Conservation (phyloP, 78 protist species). For the Anaeramoeba ignava region DNA sequence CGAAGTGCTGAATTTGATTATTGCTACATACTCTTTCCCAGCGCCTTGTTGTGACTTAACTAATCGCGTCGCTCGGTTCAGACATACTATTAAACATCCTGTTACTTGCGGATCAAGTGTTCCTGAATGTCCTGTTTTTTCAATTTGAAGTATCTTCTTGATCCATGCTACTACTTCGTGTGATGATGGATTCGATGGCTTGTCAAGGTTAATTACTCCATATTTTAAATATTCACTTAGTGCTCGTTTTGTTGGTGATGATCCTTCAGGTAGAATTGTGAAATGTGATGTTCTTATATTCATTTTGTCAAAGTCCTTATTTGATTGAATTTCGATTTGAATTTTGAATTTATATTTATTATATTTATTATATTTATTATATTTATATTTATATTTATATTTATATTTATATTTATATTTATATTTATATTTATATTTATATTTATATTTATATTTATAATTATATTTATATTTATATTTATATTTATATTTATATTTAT, state of each 20-base stretch:
- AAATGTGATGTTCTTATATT: constrained; percentile 83
- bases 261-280: constrained; percentile 91
- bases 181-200: constrained; percentile 98
- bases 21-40: constrained; percentile 94
- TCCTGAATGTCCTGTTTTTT: constrained; percentile 74
- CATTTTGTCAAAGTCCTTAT: constrained; percentile 79
- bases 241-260: constrained; percentile 91
- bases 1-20: constrained; percentile 72
- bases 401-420: background rate
- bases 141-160: constrained; percentile 86
- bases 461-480: background rate
- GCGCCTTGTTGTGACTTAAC: constrained; percentile 99
- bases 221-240: constrained; percentile 80
- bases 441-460: background rate
- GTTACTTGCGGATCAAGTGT: constrained; percentile 99
- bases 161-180: constrained; percentile 81
- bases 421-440: background rate
- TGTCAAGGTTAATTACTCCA: constrained; percentile 99
- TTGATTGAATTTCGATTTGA: constrained; percentile 2
- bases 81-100: constrained; percentile 92
- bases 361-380: background rate
- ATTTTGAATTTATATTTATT: background rate
- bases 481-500: background rate
- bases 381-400: background rate
- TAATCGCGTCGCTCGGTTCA: constrained; percentile 98